Percentiles rank a stretch among this genome's conserved stretches.
Conservation (phyloP, 768 basidiomycete species). For the Cystofilobasidium ferigula region DNA sequence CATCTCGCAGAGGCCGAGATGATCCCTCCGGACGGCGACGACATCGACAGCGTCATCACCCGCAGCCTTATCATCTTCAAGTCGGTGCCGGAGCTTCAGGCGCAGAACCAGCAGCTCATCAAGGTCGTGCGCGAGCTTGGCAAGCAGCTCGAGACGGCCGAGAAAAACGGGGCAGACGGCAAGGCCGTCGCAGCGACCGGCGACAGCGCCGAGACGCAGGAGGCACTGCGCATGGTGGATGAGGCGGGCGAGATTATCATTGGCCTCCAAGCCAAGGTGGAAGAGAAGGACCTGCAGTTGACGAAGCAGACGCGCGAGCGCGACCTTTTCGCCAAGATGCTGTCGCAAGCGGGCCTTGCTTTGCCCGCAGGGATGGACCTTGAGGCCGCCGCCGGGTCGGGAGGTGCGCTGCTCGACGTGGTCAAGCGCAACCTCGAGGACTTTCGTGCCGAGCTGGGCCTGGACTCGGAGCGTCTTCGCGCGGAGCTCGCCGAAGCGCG, state of each 20-base stretch:
- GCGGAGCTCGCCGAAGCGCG: constrained; percentile 59
- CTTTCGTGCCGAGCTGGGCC: constrained; percentile 66
- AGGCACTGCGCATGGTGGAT: constrained; percentile 54
- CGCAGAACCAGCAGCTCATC: constrained; percentile 81
- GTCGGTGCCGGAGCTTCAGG: constrained; percentile 66
- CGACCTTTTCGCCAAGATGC: constrained; percentile 68
- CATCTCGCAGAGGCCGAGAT: constrained; percentile 43
- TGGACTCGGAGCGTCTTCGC: constrained; percentile 59
- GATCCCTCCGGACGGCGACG: constrained; percentile 28
- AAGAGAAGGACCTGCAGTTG: constrained; percentile 63
- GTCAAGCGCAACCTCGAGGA: constrained; percentile 61
- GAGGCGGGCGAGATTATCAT: constrained; percentile 83
- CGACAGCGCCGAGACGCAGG: constrained; percentile 55
- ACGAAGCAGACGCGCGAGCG: constrained; percentile 77
- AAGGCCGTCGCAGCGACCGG: constrained; percentile 28
- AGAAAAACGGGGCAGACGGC: constrained; percentile 39
- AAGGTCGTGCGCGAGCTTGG: constrained; percentile 74
- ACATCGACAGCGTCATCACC: constrained; percentile 63
- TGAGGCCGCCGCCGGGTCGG: constrained; percentile 14
- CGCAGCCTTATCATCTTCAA: constrained; percentile 79
- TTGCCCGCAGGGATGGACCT: constrained; percentile 9
- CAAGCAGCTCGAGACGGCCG: constrained; percentile 70
- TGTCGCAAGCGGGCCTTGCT: constrained; percentile 45
- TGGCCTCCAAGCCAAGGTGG: constrained; percentile 63
- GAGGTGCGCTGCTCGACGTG: constrained; percentile 13